phyloP scores from a whole-genome alignment of 2,329 filamentous ascomycete genomes.

The Chaetomiaceae sp. region DNA sequence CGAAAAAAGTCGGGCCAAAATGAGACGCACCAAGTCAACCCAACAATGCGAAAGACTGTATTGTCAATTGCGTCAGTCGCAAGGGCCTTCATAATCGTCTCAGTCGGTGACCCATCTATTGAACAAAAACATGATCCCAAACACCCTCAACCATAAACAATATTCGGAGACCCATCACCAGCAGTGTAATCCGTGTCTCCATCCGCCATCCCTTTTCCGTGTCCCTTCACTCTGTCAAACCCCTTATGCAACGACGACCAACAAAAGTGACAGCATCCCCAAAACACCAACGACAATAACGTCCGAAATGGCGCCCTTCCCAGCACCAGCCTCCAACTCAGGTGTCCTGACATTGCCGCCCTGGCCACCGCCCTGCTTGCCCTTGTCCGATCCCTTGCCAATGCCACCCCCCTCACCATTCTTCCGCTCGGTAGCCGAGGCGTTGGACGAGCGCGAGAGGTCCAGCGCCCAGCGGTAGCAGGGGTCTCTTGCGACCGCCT shows the following conservation, averaged over 20 bases:
- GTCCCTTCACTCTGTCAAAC: no score
- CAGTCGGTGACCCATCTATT: no score
- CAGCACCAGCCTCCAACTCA: not conserved
- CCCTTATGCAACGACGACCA: conserved; percentile 1
- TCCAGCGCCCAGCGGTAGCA: conserved; percentile 14
- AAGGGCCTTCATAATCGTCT: no score
- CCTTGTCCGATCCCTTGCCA: not conserved
- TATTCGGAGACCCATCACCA: not conserved
- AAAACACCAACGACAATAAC: not conserved
- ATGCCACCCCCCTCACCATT: not conserved
- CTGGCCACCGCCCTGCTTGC: not conserved
- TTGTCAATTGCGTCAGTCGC: no score
- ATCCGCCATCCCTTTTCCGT: no score
- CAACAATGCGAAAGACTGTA: no score
- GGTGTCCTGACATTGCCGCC: not conserved
- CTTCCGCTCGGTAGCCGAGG: not conserved
- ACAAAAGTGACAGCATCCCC: not conserved
- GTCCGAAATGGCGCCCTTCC: not conserved
- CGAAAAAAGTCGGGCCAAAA: no score
- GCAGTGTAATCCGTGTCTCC: not conserved
- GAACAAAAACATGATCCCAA: no score
- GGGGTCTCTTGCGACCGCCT: not conserved
- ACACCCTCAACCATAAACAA: no score
- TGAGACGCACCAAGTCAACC: no score
- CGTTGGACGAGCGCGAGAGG: conserved; percentile 1